These are phyloP conservation scores for Zygosaccharomyces lentus DNA, from an alignment of 805 yeast genomes.

Conservation along the genomic window DNA sequence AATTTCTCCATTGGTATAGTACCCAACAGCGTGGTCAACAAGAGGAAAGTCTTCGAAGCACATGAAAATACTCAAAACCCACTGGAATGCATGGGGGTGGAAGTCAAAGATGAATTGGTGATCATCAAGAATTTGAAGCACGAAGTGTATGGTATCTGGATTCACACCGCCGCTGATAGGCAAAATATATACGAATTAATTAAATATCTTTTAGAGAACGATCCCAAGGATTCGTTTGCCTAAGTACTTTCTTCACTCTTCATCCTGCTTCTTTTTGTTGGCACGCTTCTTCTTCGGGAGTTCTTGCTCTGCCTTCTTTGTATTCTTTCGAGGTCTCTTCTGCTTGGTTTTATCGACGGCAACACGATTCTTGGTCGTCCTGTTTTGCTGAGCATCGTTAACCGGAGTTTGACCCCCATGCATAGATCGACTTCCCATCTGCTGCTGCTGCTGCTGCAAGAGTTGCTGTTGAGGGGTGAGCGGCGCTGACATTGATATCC, in stretches of 20 bases:
- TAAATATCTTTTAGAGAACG: slow-evolving; percentile 32
- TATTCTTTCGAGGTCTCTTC: slow-evolving; percentile 32
- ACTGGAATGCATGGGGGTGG: slow-evolving; percentile 54
- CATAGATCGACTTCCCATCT: background rate
- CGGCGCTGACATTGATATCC: slow-evolving; percentile 33
- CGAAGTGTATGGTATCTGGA: slow-evolving; percentile 75
- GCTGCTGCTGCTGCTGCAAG: slow-evolving; percentile 22
- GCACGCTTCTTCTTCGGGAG: slow-evolving; percentile 27
- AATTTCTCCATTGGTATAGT: slow-evolving; percentile 69
- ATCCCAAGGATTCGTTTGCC: slow-evolving; percentile 34
- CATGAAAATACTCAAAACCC: slow-evolving; percentile 29
- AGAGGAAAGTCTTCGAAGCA: slow-evolving; percentile 36
- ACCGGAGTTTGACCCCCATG: slow-evolving; percentile 1
- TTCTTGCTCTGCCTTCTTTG: slow-evolving; percentile 27
- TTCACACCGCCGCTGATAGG: slow-evolving; percentile 65
- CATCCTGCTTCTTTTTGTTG: slow-evolving; percentile 26
- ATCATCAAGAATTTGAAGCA: slow-evolving; percentile 65
- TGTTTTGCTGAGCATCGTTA: slow-evolving; percentile 1
- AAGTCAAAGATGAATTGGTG: slow-evolving; percentile 62
- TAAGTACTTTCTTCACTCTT: slow-evolving; percentile 8
- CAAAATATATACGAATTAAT: slow-evolving; percentile 49
- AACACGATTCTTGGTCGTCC: slow-evolving; percentile 8
- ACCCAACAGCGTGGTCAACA: slow-evolving; percentile 47
- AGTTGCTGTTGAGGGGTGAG: slow-evolving; percentile 30
- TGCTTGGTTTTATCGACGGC: slow-evolving; percentile 26